Conservation (phyloP, 192 early-diverging fungal species). For the Linnemannia hyalina region DNA sequence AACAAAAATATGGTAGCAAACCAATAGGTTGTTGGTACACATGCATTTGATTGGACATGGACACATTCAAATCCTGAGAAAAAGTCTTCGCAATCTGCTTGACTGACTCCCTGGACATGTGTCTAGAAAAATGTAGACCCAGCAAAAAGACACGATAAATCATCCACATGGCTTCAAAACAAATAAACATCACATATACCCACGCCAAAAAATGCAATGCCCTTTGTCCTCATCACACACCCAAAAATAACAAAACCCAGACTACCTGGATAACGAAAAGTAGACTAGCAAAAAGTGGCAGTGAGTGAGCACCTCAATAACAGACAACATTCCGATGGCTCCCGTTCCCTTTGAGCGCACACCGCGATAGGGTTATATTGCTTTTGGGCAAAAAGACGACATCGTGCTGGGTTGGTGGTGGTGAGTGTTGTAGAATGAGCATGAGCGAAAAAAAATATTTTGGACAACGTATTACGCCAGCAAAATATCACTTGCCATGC, state of each 20-base stretch:
- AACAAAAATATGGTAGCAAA: too few species aligned
- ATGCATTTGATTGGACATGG: too few species aligned
- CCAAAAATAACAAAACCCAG: not conserved
- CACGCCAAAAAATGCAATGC: too few species aligned
- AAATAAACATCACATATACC: too few species aligned
- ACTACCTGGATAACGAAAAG: not conserved
- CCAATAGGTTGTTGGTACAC: too few species aligned
- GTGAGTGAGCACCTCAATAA: not conserved
- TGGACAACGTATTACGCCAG: not conserved
- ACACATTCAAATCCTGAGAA: too few species aligned
- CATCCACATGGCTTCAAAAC: too few species aligned
- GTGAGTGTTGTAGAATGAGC: not conserved
- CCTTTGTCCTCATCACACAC: too few species aligned
- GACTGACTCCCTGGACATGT: too few species aligned
- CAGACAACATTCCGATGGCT: not conserved
- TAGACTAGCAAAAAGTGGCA: not conserved
- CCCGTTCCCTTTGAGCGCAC: not conserved
- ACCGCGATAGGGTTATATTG: not conserved
- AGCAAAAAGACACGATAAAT: too few species aligned
- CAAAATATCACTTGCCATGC: not conserved
- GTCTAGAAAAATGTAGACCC: too few species aligned
- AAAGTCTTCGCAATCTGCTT: too few species aligned
- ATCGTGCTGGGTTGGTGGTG: not conserved
- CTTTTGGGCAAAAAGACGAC: not conserved
- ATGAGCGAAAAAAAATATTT: not conserved